phyloP scores from a whole-genome alignment of 2,329 filamentous ascomycete genomes.

The Xylaria sp. region DNA sequence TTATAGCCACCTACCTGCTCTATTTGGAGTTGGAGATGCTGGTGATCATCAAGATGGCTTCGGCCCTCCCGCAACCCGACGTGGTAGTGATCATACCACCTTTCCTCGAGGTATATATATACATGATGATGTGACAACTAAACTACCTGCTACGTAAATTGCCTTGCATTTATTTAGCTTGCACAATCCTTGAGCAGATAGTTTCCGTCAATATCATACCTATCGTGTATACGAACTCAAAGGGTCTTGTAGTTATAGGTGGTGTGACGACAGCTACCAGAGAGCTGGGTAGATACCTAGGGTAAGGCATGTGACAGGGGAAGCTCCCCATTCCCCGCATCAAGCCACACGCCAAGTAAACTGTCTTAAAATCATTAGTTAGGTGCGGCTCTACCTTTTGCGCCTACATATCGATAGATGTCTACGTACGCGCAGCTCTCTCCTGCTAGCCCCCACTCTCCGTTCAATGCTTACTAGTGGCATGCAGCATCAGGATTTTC shows the following conservation, averaged over 20 bases:
- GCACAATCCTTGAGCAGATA: neutral
- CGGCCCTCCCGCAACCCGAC: neutral
- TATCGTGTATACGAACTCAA: too few relatives aligned
- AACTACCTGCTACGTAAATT: neutral
- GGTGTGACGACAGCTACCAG: neutral
- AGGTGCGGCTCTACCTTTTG: conserved; percentile 10
- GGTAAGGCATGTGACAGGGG: neutral
- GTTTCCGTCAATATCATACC: too few relatives aligned
- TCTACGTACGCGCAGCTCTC: neutral
- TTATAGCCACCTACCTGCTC: neutral
- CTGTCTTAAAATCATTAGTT: conserved; percentile 4
- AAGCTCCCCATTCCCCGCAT: conserved; percentile 10
- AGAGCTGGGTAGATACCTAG: neutral
- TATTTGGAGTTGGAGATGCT: conserved; percentile 15
- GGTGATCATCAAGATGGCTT: conserved; percentile 5
- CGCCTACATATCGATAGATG: neutral
- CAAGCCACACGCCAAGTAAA: conserved; percentile 19
- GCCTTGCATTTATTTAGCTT: neutral
- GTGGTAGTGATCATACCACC: conserved; percentile 14
- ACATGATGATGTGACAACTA: neutral
- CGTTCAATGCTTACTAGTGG: neutral
- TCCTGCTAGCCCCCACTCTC: neutral
- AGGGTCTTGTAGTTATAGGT: neutral
- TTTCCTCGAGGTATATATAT: neutral
- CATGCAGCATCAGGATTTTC: too few relatives aligned